Evolutionary conservation across 1,284 basidiomycete species (phyloP).

Genomic region (Sporisorium iseilematis-ciliati): DNA sequence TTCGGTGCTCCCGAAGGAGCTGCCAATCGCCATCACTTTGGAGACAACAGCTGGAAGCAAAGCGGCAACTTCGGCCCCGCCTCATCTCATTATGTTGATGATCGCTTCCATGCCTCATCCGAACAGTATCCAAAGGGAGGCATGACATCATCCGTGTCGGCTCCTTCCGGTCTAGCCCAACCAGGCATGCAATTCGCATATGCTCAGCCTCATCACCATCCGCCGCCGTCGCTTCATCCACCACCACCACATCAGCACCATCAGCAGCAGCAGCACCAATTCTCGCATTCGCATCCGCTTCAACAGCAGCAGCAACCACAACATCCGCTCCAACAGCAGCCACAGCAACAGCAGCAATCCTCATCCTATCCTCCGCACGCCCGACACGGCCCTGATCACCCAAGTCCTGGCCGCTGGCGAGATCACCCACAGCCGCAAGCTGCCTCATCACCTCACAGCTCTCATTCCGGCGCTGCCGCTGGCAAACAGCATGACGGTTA

Average conservation of each 20-base stretch:
- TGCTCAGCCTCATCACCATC: constrained; percentile 26
- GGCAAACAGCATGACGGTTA: constrained; percentile 37
- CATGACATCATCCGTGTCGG: constrained; percentile 38
- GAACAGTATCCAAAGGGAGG: constrained; percentile 31
- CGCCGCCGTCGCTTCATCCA: constrained; percentile 18
- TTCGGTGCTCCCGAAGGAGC: constrained; percentile 14
- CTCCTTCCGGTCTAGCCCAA: constrained; percentile 39
- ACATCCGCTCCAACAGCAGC: constrained; percentile 20
- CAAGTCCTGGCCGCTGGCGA: constrained; percentile 46
- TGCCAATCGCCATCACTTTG: constrained; percentile 21
- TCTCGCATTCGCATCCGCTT: constrained; percentile 17
- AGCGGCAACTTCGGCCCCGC: constrained; percentile 17
- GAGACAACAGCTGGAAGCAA: constrained; percentile 25
- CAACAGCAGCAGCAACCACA: constrained; percentile 19
- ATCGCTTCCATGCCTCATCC: constrained; percentile 29
- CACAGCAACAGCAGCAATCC: constrained; percentile 9
- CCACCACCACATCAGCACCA: constrained; percentile 23
- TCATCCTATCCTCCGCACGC: constrained; percentile 15
- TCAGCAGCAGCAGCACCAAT: constrained; percentile 22
- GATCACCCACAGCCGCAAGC: constrained; percentile 24
- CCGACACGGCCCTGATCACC: constrained; percentile 31
- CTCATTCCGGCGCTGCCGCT: constrained; percentile 20
- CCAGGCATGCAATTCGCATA: constrained; percentile 27
- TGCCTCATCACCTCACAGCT: constrained; percentile 38
- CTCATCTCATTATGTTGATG: constrained; percentile 27